phyloP scores from a whole-genome alignment of 495 filamentous ascomycete genomes.

The Trichoderma reesei region DNA sequence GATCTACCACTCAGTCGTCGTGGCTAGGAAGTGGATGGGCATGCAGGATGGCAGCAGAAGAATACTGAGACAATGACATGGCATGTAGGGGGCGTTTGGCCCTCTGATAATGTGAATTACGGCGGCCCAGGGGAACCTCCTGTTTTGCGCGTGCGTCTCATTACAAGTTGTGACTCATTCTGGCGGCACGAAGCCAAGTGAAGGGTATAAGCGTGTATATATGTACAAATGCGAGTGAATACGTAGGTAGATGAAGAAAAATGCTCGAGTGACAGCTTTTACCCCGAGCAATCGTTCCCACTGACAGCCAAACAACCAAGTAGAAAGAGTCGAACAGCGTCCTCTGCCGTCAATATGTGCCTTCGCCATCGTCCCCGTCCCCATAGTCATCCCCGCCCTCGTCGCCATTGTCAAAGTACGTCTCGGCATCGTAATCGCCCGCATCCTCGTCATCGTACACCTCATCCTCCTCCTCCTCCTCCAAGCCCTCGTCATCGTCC shows the following conservation, averaged over 20 bases:
- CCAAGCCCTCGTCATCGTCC: slow-evolving; percentile 26
- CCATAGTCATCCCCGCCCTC: slow-evolving; percentile 37
- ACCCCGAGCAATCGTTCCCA: background rate
- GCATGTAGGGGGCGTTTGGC: background rate
- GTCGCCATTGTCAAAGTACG: slow-evolving; percentile 43
- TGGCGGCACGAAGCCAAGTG: background rate
- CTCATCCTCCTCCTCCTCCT: slow-evolving; percentile 34
- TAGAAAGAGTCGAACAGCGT: background rate
- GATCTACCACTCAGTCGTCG: background rate
- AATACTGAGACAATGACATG: background rate
- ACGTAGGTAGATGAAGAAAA: background rate
- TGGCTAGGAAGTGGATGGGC: background rate
- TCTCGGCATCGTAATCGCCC: slow-evolving; percentile 47
- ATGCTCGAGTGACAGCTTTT: background rate
- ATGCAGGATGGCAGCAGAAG: background rate
- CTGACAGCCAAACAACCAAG: background rate
- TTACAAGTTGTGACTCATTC: background rate
- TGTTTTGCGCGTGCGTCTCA: background rate
- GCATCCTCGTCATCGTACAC: slow-evolving; percentile 38
- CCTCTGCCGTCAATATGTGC: slow-evolving; percentile 11
- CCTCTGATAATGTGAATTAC: background rate
- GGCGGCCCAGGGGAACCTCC: background rate
- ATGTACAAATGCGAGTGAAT: background rate
- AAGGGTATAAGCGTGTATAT: slow-evolving; percentile 5
- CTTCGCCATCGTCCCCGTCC: slow-evolving; percentile 37